phyloP scores from a whole-genome alignment of 495 filamentous ascomycete genomes.

The Penicillium dipodomyicola region DNA sequence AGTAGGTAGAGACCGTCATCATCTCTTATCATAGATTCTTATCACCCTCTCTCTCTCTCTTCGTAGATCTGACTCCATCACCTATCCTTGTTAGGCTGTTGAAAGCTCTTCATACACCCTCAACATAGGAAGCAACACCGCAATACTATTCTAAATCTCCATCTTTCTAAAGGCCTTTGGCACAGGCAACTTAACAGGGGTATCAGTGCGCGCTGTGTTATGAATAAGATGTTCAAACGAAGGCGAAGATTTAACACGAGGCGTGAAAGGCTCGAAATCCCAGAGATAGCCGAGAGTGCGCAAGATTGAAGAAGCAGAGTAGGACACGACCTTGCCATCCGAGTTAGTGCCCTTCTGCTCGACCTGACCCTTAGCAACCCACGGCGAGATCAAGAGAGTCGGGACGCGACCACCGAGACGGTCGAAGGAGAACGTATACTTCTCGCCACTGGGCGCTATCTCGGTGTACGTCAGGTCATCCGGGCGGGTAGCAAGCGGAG shows the following conservation, averaged over 20 bases:
- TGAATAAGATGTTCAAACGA: slow-evolving; percentile 45
- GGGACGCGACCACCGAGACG: slow-evolving; percentile 50
- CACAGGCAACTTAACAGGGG: slow-evolving; percentile 23
- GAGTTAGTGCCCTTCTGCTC: slow-evolving; percentile 46
- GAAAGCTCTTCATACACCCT: too few relatives aligned
- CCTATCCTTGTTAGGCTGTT: background rate
- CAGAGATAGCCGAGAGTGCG: slow-evolving; percentile 44
- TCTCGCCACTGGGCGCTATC: slow-evolving; percentile 36
- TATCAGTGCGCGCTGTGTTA: slow-evolving; percentile 19
- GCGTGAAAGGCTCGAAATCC: slow-evolving; percentile 45
- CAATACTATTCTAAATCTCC: slow-evolving; percentile 1
- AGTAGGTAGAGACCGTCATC: too few relatives aligned
- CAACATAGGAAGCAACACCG: background rate
- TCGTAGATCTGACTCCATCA: too few relatives aligned
- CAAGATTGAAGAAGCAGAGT: slow-evolving; percentile 41
- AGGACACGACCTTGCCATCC: slow-evolving; percentile 32
- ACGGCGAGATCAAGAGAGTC: slow-evolving; percentile 51
- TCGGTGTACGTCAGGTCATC: slow-evolving; percentile 47
- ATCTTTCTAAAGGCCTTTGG: slow-evolving; percentile 17
- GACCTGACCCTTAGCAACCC: slow-evolving; percentile 41
- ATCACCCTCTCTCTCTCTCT: too few relatives aligned
- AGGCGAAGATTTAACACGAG: slow-evolving; percentile 37
- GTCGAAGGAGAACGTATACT: slow-evolving; percentile 46
- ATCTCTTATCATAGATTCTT: too few relatives aligned
- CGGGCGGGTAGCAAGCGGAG: slow-evolving; percentile 38